Conservation (phyloP, 2,329 filamentous ascomycete species). For the Fusarium austroafricanum region DNA sequence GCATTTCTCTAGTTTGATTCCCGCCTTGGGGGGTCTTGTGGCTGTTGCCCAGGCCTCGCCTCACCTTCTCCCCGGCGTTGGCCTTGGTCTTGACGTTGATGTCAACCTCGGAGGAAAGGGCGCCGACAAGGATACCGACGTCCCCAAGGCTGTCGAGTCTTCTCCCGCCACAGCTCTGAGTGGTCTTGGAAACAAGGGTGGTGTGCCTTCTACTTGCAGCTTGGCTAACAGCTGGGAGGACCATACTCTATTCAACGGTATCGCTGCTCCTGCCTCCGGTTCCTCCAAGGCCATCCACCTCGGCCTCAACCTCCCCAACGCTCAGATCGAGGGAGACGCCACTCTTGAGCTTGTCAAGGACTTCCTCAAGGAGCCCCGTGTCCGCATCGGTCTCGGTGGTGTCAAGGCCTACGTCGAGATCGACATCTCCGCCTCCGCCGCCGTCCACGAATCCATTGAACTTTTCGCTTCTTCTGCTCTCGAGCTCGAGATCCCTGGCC, state of each 20-base stretch:
- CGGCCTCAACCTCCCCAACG: constrained; percentile 42
- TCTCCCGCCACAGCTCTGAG: neutral
- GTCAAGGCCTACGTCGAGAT: constrained; percentile 65
- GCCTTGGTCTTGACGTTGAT: constrained; percentile 3
- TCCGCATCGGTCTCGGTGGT: constrained; percentile 60
- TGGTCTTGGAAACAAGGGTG: neutral
- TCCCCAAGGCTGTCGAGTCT: neutral
- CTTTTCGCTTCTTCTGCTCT: constrained; percentile 57
- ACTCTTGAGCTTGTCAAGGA: constrained; percentile 57
- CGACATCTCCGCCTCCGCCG: constrained; percentile 57
- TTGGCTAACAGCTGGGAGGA: constrained; percentile 4
- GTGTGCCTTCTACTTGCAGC: constrained; percentile 10
- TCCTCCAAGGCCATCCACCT: constrained; percentile 35
- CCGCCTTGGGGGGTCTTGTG: constrained; percentile 34
- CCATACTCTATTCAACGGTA: neutral
- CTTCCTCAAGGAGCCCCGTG: constrained; percentile 54
- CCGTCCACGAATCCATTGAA: constrained; percentile 63
- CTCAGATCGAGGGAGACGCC: constrained; percentile 62
- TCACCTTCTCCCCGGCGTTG: constrained; percentile 20
- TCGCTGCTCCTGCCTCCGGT: constrained; percentile 34
- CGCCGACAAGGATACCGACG: neutral
- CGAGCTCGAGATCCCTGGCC: constrained; percentile 55
- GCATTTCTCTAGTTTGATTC: constrained; percentile 34
- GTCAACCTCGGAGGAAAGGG: neutral
- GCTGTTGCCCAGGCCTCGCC: constrained; percentile 35